phyloP scores from a whole-genome alignment of 1,284 basidiomycete species.

The Ceratobasidium sp. region DNA sequence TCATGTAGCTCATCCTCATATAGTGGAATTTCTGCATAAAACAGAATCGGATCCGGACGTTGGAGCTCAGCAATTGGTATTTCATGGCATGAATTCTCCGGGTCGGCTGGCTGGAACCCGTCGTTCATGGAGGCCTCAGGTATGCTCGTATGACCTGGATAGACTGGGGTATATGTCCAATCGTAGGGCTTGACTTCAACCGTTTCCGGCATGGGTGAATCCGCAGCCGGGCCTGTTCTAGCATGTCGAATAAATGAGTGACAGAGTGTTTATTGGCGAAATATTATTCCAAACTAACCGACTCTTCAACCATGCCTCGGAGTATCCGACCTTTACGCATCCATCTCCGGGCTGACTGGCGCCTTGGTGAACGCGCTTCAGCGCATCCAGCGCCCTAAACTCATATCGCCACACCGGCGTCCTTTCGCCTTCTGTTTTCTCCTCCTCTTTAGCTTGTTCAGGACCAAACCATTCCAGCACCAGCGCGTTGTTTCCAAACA shows the following conservation, averaged over 20 bases:
- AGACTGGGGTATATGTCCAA: conserved; percentile 97
- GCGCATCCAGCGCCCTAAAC: conserved; percentile 77
- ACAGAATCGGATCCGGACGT: conserved; percentile 92
- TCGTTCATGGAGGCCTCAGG: conserved; percentile 42
- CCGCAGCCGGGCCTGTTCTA: conserved; percentile 72
- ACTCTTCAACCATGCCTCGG: conserved; percentile 92
- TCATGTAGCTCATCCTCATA: conserved; percentile 97
- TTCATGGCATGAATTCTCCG: conserved; percentile 62
- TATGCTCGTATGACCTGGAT: conserved; percentile 69
- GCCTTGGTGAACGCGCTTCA: conserved; percentile 80
- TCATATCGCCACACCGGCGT: conserved; percentile 71
- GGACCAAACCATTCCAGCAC: conserved; percentile 56
- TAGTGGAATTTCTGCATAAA: conserved; percentile 91
- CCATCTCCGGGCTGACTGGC: conserved; percentile 82
- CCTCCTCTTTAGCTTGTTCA: conserved; percentile 13
- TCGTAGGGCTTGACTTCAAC: conserved; percentile 89
- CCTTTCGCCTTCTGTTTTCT: conserved; percentile 27
- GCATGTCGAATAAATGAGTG: conserved; percentile 38
- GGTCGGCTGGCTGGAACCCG: conserved; percentile 65
- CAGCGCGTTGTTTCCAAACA: conserved; percentile 88
- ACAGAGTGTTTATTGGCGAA: background rate
- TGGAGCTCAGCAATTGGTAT: conserved; percentile 87
- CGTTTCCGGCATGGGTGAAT: conserved; percentile 74
- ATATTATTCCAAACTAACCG: conserved; percentile 62
- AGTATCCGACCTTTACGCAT: conserved; percentile 92